Evolutionary conservation across 1,284 basidiomycete genomes (phyloP).

Genomic region (Gymnopus androsaceus): DNA sequence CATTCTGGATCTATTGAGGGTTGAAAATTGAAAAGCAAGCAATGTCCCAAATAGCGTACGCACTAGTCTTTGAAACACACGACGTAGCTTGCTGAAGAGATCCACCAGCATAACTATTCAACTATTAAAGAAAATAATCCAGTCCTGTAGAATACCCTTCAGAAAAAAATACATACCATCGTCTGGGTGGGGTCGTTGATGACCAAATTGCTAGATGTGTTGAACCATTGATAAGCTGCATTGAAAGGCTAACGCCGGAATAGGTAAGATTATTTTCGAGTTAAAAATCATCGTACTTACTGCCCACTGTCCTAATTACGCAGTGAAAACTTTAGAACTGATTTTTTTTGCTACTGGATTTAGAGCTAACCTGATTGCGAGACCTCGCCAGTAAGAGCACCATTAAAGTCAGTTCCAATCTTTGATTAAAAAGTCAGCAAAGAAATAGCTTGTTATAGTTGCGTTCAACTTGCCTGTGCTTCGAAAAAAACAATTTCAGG

Average conservation of each 20-base stretch:
- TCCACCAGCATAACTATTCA: slow-evolving; percentile 62
- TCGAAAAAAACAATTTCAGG: slow-evolving; percentile 85
- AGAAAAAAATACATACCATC: too few relatives aligned
- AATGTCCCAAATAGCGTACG: slow-evolving; percentile 20
- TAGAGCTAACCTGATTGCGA: too few relatives aligned
- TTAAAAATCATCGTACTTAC: slow-evolving; percentile 43
- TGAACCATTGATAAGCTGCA: slow-evolving; percentile 53
- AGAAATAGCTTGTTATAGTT: slow-evolving; percentile 34
- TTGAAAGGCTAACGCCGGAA: slow-evolving; percentile 54
- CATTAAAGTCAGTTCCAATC: slow-evolving; percentile 35
- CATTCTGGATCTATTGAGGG: slow-evolving; percentile 41
- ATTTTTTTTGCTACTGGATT: too few relatives aligned
- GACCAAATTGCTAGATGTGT: slow-evolving; percentile 47
- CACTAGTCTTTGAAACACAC: slow-evolving; percentile 52
- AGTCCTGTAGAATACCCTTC: too few relatives aligned
- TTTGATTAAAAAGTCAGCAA: slow-evolving; percentile 17
- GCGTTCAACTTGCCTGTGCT: slow-evolving; percentile 47
- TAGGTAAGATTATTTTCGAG: neutral
- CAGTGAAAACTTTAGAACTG: too few relatives aligned
- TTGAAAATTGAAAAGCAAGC: neutral
- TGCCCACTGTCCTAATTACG: slow-evolving; percentile 71
- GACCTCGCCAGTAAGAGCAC: slow-evolving; percentile 48
- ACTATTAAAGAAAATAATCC: too few relatives aligned
- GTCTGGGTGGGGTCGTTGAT: slow-evolving; percentile 52
- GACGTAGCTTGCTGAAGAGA: slow-evolving; percentile 70